These are phyloP conservation scores for Nepenthes mirabilis DNA, from an alignment of 148 eudicot genomes.

Conservation along the genomic window DNA sequence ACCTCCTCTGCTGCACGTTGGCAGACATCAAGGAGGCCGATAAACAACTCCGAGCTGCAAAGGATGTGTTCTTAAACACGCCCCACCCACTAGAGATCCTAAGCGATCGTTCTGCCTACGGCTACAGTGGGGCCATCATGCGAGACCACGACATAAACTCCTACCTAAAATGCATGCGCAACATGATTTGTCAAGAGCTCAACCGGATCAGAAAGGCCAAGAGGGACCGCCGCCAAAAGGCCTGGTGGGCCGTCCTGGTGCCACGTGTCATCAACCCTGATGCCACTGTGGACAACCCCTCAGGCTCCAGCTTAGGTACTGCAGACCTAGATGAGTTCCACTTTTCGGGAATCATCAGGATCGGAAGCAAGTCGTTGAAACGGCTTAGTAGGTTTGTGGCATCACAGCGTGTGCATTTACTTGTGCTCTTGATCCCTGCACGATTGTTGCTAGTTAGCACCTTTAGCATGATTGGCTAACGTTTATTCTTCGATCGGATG, in stretches of 20 bases:
- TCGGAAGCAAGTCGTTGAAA: conserved; percentile 50
- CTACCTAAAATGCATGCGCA: conserved; percentile 50
- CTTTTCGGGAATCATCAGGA: conserved; percentile 41
- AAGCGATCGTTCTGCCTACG: conserved; percentile 82
- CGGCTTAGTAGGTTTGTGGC: conserved; percentile 62
- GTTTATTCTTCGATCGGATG: conserved; percentile 1
- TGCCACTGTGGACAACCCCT: conserved; percentile 21
- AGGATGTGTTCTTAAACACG: conserved; percentile 46
- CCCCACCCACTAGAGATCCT: conserved; percentile 95
- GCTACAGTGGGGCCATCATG: conserved; percentile 60
- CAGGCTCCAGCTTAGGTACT: conserved; percentile 15
- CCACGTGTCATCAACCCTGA: conserved; percentile 23
- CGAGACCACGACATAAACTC: conserved; percentile 90
- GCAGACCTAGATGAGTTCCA: conserved; percentile 17
- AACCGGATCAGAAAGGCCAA: conserved; percentile 38
- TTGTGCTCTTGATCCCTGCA: conserved; percentile 60
- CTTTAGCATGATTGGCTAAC: conserved; percentile 19
- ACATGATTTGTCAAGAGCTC: conserved; percentile 62
- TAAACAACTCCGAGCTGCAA: conserved; percentile 59
- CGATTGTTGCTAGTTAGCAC: conserved; percentile 44
- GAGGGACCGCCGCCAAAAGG: conserved; percentile 36
- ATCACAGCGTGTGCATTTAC: conserved; percentile 77
- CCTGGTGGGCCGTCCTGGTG: conserved; percentile 64
- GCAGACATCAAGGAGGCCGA: conserved; percentile 35
- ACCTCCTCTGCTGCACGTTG: conserved; percentile 34